These are phyloP conservation scores for Kodamaea fungicola DNA, from an alignment of 1,139 yeast genomes.

Conservation along the genomic window DNA sequence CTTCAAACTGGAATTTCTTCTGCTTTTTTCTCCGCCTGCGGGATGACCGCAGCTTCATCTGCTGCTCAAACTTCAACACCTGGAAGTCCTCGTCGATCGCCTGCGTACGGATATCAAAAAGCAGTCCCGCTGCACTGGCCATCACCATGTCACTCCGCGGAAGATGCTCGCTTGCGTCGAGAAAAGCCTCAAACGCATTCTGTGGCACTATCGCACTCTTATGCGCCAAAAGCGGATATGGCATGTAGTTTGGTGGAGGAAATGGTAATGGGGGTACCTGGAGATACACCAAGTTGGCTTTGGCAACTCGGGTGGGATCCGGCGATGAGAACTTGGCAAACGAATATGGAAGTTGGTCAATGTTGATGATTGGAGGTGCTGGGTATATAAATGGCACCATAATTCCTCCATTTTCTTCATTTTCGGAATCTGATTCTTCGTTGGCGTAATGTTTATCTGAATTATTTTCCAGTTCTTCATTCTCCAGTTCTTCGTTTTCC, in stretches of 20 bases:
- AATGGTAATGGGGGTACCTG: slow-evolving; percentile 46
- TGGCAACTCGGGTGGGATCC: not conserved
- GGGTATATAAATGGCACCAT: slow-evolving; percentile 49
- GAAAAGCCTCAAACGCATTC: slow-evolving; percentile 34
- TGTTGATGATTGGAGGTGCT: slow-evolving; percentile 37
- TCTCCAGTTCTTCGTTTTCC: not conserved
- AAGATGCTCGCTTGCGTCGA: slow-evolving; percentile 36
- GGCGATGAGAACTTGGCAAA: slow-evolving; percentile 11
- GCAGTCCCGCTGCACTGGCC: slow-evolving; percentile 49
- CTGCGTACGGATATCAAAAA: slow-evolving; percentile 34
- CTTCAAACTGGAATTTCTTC: slow-evolving; percentile 9
- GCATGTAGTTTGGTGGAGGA: slow-evolving; percentile 49
- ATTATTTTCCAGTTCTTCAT: too few species aligned
- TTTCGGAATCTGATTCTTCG: not conserved
- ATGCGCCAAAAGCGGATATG: slow-evolving; percentile 42
- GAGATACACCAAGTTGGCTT: slow-evolving; percentile 9
- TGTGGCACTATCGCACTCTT: slow-evolving; percentile 33
- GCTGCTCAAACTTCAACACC: slow-evolving; percentile 44
- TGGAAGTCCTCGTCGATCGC: slow-evolving; percentile 28
- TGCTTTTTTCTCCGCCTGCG: slow-evolving; percentile 26
- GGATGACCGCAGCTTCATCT: slow-evolving; percentile 29
- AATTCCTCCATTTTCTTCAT: slow-evolving; percentile 23
- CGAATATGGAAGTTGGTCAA: slow-evolving; percentile 23
- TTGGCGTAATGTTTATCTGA: not conserved
- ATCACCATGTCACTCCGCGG: slow-evolving; percentile 47